Conservation (phyloP, 2,329 filamentous ascomycete genomes). For the Penicillium verrucosum region DNA sequence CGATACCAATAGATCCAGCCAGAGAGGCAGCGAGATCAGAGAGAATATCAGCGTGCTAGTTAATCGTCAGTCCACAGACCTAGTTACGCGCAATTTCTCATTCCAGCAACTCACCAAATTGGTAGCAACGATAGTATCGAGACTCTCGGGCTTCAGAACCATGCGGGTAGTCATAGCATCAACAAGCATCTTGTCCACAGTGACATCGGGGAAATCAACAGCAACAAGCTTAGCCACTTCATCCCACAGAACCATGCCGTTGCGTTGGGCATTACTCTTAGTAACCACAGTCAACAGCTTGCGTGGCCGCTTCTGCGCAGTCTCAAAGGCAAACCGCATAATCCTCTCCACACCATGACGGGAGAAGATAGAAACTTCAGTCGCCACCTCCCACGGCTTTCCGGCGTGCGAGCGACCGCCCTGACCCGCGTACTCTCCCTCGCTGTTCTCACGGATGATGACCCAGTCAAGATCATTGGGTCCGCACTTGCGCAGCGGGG, state of each 20-base stretch:
- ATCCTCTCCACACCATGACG: conserved; percentile 58
- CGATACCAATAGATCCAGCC: conserved; percentile 69
- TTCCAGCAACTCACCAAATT: conserved; percentile 45
- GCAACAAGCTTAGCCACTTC: conserved; percentile 57
- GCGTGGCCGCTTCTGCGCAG: conserved; percentile 54
- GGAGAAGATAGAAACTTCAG: conserved; percentile 63
- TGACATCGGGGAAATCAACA: conserved; percentile 59
- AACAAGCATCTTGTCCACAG: conserved; percentile 63
- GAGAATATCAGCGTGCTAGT: conserved; percentile 60
- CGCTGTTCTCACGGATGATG: conserved; percentile 64
- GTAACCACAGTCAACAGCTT: conserved; percentile 62
- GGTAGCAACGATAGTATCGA: conserved; percentile 64
- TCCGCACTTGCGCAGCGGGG: conserved; percentile 53
- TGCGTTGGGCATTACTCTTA: conserved; percentile 64
- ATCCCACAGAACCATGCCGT: conserved; percentile 68
- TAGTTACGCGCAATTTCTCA: neutral
- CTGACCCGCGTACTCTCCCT: conserved; percentile 65
- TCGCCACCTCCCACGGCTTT: conserved; percentile 58
- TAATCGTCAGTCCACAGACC: conserved; percentile 22
- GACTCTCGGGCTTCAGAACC: conserved; percentile 57
- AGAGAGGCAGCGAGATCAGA: conserved; percentile 68
- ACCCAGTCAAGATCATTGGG: conserved; percentile 64
- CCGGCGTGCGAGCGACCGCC: conserved; percentile 60
- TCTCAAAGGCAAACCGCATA: conserved; percentile 63
- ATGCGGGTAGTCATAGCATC: conserved; percentile 66